These are phyloP conservation scores for Saturnispora sanitii DNA, from an alignment of 805 yeast genomes.

Conservation along the genomic window DNA sequence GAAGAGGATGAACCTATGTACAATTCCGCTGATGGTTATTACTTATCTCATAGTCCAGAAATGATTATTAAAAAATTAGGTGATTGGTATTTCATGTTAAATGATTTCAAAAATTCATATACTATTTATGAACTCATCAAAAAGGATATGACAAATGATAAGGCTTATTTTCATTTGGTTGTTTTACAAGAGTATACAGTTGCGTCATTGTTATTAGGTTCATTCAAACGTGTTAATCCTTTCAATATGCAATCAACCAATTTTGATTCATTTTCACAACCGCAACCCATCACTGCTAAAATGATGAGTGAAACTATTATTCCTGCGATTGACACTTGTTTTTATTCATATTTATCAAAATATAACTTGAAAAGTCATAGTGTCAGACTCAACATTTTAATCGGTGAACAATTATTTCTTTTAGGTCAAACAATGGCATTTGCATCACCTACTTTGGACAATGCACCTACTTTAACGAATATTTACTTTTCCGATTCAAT, in stretches of 20 bases:
- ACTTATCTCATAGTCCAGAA: slow-evolving; percentile 55
- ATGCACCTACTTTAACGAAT: slow-evolving; percentile 16
- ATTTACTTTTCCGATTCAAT: slow-evolving; percentile 38
- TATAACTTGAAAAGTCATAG: slow-evolving; percentile 62
- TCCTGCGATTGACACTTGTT: slow-evolving; percentile 59
- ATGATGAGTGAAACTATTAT: slow-evolving; percentile 44
- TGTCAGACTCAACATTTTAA: slow-evolving; percentile 53
- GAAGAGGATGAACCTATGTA: slow-evolving; percentile 24
- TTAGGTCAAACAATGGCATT: slow-evolving; percentile 28
- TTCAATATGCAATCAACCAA: slow-evolving; percentile 19
- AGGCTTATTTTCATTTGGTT: slow-evolving; percentile 74
- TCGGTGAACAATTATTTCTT: slow-evolving; percentile 56
- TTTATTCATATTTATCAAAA: slow-evolving; percentile 67
- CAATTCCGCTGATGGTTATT: slow-evolving; percentile 45
- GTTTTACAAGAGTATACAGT: slow-evolving; percentile 86
- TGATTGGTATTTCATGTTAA: slow-evolving; percentile 86
- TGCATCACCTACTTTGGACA: background rate
- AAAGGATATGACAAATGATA: slow-evolving; percentile 66
- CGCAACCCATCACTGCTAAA: slow-evolving; percentile 27
- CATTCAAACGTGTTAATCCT: slow-evolving; percentile 38
- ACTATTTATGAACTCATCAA: slow-evolving; percentile 73
- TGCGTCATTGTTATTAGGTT: slow-evolving; percentile 54
- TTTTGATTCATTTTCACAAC: slow-evolving; percentile 16
- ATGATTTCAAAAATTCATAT: slow-evolving; percentile 79
- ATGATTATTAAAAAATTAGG: slow-evolving; percentile 73